Base-by-base conservation (phyloP, 1,139 yeast genomes). In the Lipomyces yarrowii region DNA sequence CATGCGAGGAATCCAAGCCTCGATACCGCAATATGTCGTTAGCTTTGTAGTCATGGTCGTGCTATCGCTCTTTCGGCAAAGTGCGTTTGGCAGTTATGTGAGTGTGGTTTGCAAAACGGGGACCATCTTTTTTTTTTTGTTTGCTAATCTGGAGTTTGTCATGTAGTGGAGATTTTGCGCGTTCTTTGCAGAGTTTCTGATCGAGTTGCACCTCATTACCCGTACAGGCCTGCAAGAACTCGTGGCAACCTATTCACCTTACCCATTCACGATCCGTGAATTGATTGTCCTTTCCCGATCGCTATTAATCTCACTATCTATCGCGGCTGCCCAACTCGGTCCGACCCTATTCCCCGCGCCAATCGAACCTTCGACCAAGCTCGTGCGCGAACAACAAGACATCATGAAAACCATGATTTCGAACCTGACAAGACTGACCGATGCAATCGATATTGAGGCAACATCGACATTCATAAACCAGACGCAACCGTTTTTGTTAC, bases 141-240 rank as follows among this genome's bases (percentile, higher is more conserved):
- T 52, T 21, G 53, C 32, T 37, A 37, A 18, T 11, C 54, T 52
- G 39, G 48, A 39, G 32, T 7, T 5, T 15, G 30, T 4, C 30
- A 26, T 42, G 32, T 30, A 67, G 69, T 67, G 77, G 78, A 67
- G 77, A 35, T 71, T 69, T 57, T 70, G 61, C 42, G 65, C 71
- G 10, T 63, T 73, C 30, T 57, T 67, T 4, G 62, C 64, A 2
- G 72, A 73, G 33, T 63, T 71, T 15, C 39, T 70, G 30, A 55
- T 70, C 23, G 77, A 75, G 60, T 48, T 71, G 30, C 62, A 64
- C 21, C 60, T 76, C 30, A 63, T 73, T 51, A 73, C 76, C 8
- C 69, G 72, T 32, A 64, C 73, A 7, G 62, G 65, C 15, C 56
- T 63, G 3, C 63, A 66, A 56, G 67, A 59, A 23, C 33, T 63